Percentiles rank a stretch among this genome's conserved stretches.
phyloP scores from a whole-genome alignment of 768 basidiomycete genomes.

The Termitomyces bulborhizus region DNA sequence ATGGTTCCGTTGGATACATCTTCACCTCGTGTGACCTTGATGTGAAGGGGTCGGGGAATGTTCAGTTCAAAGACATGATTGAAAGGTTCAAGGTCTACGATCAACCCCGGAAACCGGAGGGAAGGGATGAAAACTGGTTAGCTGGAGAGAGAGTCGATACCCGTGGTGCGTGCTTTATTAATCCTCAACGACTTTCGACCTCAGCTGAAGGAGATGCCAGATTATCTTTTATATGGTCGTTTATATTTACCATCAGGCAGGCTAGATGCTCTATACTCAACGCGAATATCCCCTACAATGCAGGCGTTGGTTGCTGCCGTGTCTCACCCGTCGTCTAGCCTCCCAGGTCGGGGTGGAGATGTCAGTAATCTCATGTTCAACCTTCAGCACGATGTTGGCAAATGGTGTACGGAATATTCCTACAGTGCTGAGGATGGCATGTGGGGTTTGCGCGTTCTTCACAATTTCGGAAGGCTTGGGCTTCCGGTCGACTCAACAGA shows the following conservation, averaged over 20 bases:
- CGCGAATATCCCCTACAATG: slow-evolving; percentile 68
- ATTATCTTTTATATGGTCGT: slow-evolving; percentile 91
- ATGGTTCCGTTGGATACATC: slow-evolving; percentile 90
- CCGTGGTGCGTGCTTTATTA: slow-evolving; percentile 47
- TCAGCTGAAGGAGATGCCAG: slow-evolving; percentile 31
- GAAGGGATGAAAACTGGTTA: slow-evolving; percentile 74
- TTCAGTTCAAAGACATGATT: slow-evolving; percentile 83
- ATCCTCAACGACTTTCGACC: slow-evolving; percentile 8
- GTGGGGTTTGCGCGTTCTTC: slow-evolving; percentile 83
- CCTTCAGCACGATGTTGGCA: slow-evolving; percentile 87
- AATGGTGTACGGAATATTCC: slow-evolving; percentile 91
- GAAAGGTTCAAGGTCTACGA: slow-evolving; percentile 84
- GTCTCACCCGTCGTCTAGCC: slow-evolving; percentile 63
- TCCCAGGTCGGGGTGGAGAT: slow-evolving; percentile 38
- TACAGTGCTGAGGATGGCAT: slow-evolving; percentile 94
- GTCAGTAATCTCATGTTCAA: slow-evolving; percentile 74
- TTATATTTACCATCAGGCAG: slow-evolving; percentile 85
- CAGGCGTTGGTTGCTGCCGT: slow-evolving; percentile 85
- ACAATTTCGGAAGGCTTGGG: slow-evolving; percentile 82
- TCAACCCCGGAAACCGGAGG: slow-evolving; percentile 73
- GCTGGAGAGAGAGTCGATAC: slow-evolving; percentile 74
- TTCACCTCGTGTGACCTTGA: slow-evolving; percentile 84
- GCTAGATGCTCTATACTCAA: slow-evolving; percentile 86
- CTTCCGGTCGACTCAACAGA: slow-evolving; percentile 25
- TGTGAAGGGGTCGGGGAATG: slow-evolving; percentile 60